These are phyloP conservation scores for Angomonas desouzai DNA, from an alignment of 208 protist species.

Conservation along the genomic window DNA sequence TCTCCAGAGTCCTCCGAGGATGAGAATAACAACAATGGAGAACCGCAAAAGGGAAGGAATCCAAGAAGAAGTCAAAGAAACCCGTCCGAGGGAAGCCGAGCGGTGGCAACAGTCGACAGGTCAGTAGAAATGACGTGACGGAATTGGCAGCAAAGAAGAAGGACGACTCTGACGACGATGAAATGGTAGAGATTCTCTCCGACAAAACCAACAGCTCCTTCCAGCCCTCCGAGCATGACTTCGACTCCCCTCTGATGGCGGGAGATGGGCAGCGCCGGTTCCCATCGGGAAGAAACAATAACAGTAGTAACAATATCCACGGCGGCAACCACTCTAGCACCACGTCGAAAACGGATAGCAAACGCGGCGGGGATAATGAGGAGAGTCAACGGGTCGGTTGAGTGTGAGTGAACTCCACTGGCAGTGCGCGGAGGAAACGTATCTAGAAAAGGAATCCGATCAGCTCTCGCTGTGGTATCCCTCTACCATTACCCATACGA, in stretches of 20 bases:
- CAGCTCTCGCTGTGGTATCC: constrained; percentile 82
- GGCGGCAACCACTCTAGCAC: too few relatives aligned
- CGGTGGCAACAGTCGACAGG: neutral
- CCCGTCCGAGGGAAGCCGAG: neutral
- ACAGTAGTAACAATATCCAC: too few relatives aligned
- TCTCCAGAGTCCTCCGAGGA: neutral
- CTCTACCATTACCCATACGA: constrained; percentile 57
- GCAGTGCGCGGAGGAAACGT: constrained; percentile 59
- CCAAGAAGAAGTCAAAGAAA: neutral
- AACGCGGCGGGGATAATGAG: neutral
- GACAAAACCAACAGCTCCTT: constrained; percentile 11
- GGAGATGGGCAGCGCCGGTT: neutral
- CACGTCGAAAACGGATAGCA: too few relatives aligned
- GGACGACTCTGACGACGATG: constrained; percentile 11
- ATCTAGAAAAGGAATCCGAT: constrained; percentile 35
- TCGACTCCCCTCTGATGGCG: neutral
- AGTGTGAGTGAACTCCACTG: constrained; percentile 69
- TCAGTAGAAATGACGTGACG: neutral
- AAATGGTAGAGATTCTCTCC: constrained; percentile 13
- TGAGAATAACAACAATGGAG: neutral
- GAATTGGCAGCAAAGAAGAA: neutral
- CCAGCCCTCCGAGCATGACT: constrained; percentile 3
- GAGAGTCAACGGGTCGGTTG: constrained; percentile 46
- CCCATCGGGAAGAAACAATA: too few relatives aligned
- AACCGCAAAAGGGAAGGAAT: neutral